These are phyloP conservation scores for Volvariella surrecta DNA, from an alignment of 1,284 basidiomycete species.

Conservation along the genomic window DNA sequence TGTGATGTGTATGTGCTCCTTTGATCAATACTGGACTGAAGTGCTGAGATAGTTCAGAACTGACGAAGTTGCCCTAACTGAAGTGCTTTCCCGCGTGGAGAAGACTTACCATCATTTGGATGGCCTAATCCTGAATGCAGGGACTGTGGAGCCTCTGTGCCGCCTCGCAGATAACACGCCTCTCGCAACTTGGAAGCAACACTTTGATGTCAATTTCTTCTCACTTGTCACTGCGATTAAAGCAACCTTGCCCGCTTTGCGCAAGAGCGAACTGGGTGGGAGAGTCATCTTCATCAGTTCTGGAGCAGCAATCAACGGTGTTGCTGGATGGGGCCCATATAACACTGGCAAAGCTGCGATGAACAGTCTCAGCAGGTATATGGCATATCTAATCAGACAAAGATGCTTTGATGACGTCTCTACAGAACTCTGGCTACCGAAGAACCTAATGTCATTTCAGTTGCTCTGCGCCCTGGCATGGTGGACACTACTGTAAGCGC, in stretches of 20 bases:
- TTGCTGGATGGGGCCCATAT: constrained; percentile 70
- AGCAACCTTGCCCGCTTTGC: constrained; percentile 57
- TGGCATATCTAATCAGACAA: constrained; percentile 40
- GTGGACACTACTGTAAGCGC: constrained; percentile 63
- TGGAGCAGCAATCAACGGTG: constrained; percentile 68
- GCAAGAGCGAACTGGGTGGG: constrained; percentile 51
- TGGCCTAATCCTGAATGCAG: constrained; percentile 76
- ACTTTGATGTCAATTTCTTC: constrained; percentile 82
- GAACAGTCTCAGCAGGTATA: constrained; percentile 70
- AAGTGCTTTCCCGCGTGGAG: constrained; percentile 38
- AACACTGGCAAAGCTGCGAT: constrained; percentile 77
- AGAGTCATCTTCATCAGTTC: constrained; percentile 75
- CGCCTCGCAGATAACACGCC: constrained; percentile 30
- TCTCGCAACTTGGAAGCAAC: constrained; percentile 43
- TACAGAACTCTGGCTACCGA: constrained; percentile 75
- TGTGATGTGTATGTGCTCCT: constrained; percentile 62
- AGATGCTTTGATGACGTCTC: constrained; percentile 17
- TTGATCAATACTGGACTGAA: constrained; percentile 13
- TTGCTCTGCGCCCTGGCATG: constrained; percentile 80
- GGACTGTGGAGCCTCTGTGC: constrained; percentile 41
- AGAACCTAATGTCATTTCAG: constrained; percentile 63
- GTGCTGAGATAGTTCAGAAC: constrained; percentile 28
- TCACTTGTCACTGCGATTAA: constrained; percentile 65
- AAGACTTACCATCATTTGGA: constrained; percentile 58
- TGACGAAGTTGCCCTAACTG: constrained; percentile 45